Base-by-base conservation (phyloP, 2,329 filamentous ascomycete genomes). In the Annulohypoxylon truncatum region DNA sequence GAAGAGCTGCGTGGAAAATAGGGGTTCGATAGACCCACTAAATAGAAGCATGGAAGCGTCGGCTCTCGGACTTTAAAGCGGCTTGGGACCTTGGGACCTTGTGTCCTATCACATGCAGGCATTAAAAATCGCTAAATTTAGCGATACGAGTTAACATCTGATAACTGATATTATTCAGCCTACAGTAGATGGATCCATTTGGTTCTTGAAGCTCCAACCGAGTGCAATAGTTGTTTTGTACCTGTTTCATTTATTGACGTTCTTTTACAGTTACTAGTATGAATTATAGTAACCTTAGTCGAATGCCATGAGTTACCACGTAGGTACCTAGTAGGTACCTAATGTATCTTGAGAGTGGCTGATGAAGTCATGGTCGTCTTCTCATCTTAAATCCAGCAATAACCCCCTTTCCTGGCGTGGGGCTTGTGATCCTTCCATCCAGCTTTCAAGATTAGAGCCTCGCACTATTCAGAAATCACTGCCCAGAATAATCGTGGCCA, bases 11-110 rank as follows among this genome's bases (percentile, higher is more conserved):
- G 5, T n/a, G 7, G 26, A 68, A 63, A 70, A 72, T 68, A 71
- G 70, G 71, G 68, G 62, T 44, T 51, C 10, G 46, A 57, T 31
- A 46, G 38, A 22, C 24, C 55, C 59, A 54, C 66, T 68, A 59
- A 55, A 55, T 48, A 48, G 13, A 61, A 48, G 12, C 51, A 55
- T 48, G 44, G 13, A 61, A 48, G 12, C 51, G 47, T 40, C 57
- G 60, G 57, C 35, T 29, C 26, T 52, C 61, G 52, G 56, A 58
- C 13, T 42, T 42, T 42, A 60, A 7, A 35, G 33, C 3, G 10
- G 10, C 10, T 4, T 67, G 50, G 59, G 38, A 9, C n/a, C 38
- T 42, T 61, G 18, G 44, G 51, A 33, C 13, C 42, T 44, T 61
- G 46, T 50, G 20, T 52, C 35, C n/a, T 29, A 54, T 35, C 33